phyloP scores from a whole-genome alignment of 371 early-diverging fungal species.

The Lichtheimia ramosa region DNA sequence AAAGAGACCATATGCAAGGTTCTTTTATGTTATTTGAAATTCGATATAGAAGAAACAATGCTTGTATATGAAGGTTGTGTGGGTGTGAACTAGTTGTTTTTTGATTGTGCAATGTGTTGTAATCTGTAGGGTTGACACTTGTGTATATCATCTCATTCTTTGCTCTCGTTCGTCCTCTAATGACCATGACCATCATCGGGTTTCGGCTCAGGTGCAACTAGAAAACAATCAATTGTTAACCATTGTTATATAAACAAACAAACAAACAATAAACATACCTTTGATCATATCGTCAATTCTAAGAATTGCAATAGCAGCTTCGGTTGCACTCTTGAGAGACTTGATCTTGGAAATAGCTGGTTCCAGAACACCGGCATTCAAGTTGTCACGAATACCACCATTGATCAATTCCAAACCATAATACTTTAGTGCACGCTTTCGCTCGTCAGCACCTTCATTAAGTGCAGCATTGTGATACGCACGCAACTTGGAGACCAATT shows the following conservation, averaged over 20 bases:
- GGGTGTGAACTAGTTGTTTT: too few relatives aligned
- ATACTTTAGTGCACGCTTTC: slow-evolving; percentile 81
- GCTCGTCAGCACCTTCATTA: slow-evolving; percentile 63
- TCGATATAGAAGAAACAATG: too few relatives aligned
- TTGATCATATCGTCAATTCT: slow-evolving; percentile 99
- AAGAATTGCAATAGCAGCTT: slow-evolving; percentile 99
- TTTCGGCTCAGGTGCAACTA: slow-evolving; percentile 50
- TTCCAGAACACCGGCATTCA: slow-evolving; percentile 97
- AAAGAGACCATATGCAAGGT: too few relatives aligned
- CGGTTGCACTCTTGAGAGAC: slow-evolving; percentile 98
- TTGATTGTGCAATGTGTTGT: too few relatives aligned
- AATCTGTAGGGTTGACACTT: too few relatives aligned
- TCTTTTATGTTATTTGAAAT: too few relatives aligned
- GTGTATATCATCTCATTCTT: too few relatives aligned
- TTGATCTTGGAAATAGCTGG: slow-evolving; percentile 99
- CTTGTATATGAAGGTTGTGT: too few relatives aligned
- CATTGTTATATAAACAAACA: not conserved
- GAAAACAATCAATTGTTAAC: not conserved
- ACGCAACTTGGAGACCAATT: slow-evolving; percentile 93
- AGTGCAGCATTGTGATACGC: slow-evolving; percentile 93
- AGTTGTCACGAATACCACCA: slow-evolving; percentile 94
- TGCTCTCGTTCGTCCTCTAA: slow-evolving; percentile 11
- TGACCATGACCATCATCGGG: slow-evolving; percentile 53
- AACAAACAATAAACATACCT: slow-evolving; percentile 24
- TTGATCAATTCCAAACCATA: slow-evolving; percentile 95